Base-by-base conservation (phyloP, 2,329 filamentous ascomycete genomes). In the Trichoderma polysporum region DNA sequence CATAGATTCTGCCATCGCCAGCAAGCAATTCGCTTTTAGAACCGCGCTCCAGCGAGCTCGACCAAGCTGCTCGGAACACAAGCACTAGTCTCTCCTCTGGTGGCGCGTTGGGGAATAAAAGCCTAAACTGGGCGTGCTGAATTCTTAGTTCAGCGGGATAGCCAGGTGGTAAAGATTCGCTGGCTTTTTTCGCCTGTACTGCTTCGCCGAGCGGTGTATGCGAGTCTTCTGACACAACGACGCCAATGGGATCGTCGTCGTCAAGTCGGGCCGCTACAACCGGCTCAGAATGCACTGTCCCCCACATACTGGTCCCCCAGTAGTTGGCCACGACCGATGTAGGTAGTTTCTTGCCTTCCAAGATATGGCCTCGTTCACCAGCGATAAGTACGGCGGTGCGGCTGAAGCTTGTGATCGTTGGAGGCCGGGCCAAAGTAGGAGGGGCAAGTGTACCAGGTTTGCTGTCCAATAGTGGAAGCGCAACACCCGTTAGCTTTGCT, bases 1-100 rank as follows among this genome's bases (percentile, higher is more conserved):
- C 89, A 76, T 96, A 99, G 27, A 97, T 89, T 62, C 95, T 88
- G 0, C 95, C 86, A 65, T 86, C 86, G 19, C 85, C 85, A 25
- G 83, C 79, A 71, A 98, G 76, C 1, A 75, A 72, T 17, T 80
- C 79, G 63, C 75, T 77, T 3, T 79, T 77, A 8, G 81, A 79
- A 19, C 80, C 79, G 27, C 80, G 78, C 10, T 81, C 75, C 33
- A 74, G 78, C 19, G 83, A 82, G 70, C 85, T 87, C 49, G 80
- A 82, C 93, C 95, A 99, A 0, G 93, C 92, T 17, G 94, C 94
- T 53, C 94, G 88, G 80, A 98, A 98, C 2, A 99, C 95, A 58
- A 98, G 84, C 3, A 97, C 90, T 8, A 97, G 83, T 76, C 93
- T 93, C 74, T 98, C 93, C 19, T 91, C 87, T 33, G 87, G 82